Conservation (phyloP, 2,329 filamentous ascomycete genomes). For the Geoglossum cookeanum region DNA sequence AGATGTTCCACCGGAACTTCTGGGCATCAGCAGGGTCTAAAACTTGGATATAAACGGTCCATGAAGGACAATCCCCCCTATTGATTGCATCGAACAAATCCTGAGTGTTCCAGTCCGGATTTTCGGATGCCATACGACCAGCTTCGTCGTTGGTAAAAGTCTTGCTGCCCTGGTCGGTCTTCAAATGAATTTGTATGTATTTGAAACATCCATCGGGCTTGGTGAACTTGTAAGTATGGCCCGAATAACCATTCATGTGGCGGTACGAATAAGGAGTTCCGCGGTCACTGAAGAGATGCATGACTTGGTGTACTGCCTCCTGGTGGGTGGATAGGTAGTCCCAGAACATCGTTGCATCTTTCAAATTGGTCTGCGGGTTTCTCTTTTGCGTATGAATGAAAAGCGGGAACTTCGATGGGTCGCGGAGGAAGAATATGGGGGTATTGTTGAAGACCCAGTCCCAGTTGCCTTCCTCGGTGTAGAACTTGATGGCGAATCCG, state of each 20-base stretch:
- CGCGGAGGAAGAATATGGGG: slow-evolving; percentile 56
- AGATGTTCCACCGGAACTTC: slow-evolving; percentile 41
- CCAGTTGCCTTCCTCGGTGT: slow-evolving; percentile 56
- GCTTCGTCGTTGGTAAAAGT: slow-evolving; percentile 40
- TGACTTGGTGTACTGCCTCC: slow-evolving; percentile 43
- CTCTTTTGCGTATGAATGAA: slow-evolving; percentile 61
- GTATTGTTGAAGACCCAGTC: slow-evolving; percentile 57
- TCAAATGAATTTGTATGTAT: slow-evolving; percentile 46
- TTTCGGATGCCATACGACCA: slow-evolving; percentile 30
- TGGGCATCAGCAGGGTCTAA: slow-evolving; percentile 43
- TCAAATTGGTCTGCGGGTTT: slow-evolving; percentile 50
- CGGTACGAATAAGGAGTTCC: slow-evolving; percentile 46
- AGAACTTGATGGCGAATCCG: slow-evolving; percentile 56
- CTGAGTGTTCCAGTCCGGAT: slow-evolving; percentile 43
- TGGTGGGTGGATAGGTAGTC: slow-evolving; percentile 41
- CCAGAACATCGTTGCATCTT: slow-evolving; percentile 53
- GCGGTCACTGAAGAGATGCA: slow-evolving; percentile 46
- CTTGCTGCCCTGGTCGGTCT: slow-evolving; percentile 42
- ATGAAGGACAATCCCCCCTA: slow-evolving; percentile 39
- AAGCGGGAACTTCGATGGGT: slow-evolving; percentile 53
- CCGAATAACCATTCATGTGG: slow-evolving; percentile 48
- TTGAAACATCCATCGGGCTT: slow-evolving; percentile 46
- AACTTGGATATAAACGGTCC: slow-evolving; percentile 45
- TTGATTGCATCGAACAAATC: slow-evolving; percentile 46
- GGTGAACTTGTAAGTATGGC: slow-evolving; percentile 47